Evolutionary conservation across 1,284 basidiomycete genomes (phyloP).

Genomic region (Rhodotorula sp.): DNA sequence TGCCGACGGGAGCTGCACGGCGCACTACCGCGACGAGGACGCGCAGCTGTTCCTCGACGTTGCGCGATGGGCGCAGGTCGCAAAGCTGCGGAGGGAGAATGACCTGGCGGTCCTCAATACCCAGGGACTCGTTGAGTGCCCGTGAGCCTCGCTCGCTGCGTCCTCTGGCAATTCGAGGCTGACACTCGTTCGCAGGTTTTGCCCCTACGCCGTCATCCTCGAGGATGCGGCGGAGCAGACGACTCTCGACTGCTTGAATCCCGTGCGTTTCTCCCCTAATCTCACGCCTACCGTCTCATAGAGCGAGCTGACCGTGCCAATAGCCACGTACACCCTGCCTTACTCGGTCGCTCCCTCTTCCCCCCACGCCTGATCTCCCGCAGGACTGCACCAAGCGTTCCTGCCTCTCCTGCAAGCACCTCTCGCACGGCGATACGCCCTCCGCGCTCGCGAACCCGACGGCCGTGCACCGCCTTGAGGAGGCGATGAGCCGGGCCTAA

Average conservation of each 20-base stretch:
- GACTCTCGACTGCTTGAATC: slow-evolving; percentile 10
- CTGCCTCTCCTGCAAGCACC: slow-evolving; percentile 7
- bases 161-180: background rate
- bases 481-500: slow-evolving; percentile 2
- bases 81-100: slow-evolving; percentile 5
- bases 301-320: no score
- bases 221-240: background rate
- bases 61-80: background rate
- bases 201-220: slow-evolving; percentile 6
- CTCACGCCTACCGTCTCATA: no score
- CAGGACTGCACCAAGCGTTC: slow-evolving; percentile 7
- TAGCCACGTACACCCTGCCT: no score
- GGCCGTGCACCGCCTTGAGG: slow-evolving; percentile 3
- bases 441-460: slow-evolving; percentile 12
- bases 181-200: background rate
- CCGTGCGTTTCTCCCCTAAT: background rate
- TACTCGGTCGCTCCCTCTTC: no score
- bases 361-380: no score
- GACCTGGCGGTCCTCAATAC: background rate
- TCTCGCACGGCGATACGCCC: background rate
- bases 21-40: background rate
- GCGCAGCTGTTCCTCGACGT: slow-evolving; percentile 2
- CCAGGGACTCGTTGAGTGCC: slow-evolving; percentile 8
- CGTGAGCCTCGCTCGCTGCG: background rate
- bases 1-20: background rate